Base-by-base conservation (phyloP, 208 protist species). In the Naegleria lovaniensis region DNA sequence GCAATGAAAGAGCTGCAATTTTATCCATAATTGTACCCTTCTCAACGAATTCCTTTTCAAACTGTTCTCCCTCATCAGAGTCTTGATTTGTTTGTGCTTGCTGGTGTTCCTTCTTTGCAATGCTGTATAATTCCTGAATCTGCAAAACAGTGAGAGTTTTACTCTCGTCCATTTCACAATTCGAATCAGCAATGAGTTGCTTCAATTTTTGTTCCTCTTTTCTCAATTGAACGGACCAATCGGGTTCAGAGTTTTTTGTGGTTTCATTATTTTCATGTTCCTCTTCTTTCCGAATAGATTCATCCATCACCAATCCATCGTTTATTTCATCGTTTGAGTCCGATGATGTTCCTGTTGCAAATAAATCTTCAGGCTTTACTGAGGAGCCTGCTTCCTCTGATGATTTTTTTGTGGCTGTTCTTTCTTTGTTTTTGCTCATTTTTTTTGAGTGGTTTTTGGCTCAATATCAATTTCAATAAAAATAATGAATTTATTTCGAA, bases 41-140 rank as follows among this genome's bases (percentile, higher is more conserved):
- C n/a, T 79, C 29, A 79, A 79, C n/a, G 29, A 79, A 79, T 79
- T 79, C 67, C 67, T 79, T 79, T 79, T 79, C 67, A 33, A 79
- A 79, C 36, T 79, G 29, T 36, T 79, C 67, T 79, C 25, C 67
- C n/a, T 29, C 29, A 1, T 16, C 19, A 11, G 67, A 79, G 19
- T 79, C 67, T 11, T 79, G 67, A 36, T 36, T 79, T 79, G 16
- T 36, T 79, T 36, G n/a, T 36, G 67, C 67, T 36, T 36, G 19
- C 36, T 79, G 67, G n/a, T 79, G 29, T 79, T 79, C 67, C 16
- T 36, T 29, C 29, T 79, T 79, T 79, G 67, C 67, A 79, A 79
- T 36, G n/a, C 67, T 79, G 9, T 79, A 79, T 36, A 79, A 36
- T 79, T 79, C 67, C 36, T 79, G 67, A 13, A 36, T 9, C 36